phyloP scores from a whole-genome alignment of 2,329 filamentous ascomycete genomes.

The Sphaerulina populicola region DNA sequence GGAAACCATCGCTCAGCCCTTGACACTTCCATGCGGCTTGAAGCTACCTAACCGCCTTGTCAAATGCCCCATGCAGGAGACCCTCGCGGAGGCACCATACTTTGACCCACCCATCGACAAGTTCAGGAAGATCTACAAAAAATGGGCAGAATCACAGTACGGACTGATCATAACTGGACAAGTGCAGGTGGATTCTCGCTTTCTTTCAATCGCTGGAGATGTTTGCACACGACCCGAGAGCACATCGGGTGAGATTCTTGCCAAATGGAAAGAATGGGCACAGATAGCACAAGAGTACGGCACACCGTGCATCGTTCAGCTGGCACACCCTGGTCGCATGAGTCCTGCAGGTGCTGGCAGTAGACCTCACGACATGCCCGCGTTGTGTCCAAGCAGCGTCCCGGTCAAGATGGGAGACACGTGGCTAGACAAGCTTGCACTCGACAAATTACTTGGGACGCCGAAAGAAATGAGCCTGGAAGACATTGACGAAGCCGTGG shows the following conservation, averaged over 20 bases:
- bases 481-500: slow-evolving; percentile 49
- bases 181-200: slow-evolving; percentile 41
- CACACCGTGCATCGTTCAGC: slow-evolving; percentile 38
- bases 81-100: slow-evolving; percentile 25
- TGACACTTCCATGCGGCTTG: slow-evolving; percentile 26
- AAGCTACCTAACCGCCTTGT: slow-evolving; percentile 34
- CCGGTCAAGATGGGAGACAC: slow-evolving; percentile 36
- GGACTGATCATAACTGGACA: slow-evolving; percentile 39
- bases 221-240: slow-evolving; percentile 25
- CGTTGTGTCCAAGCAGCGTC: slow-evolving; percentile 36
- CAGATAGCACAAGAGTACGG: slow-evolving; percentile 34
- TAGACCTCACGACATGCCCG: slow-evolving; percentile 30
- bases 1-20: slow-evolving; percentile 20
- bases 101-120: slow-evolving; percentile 39
- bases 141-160: slow-evolving; percentile 44
- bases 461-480: slow-evolving; percentile 49
- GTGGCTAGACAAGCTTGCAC: slow-evolving; percentile 30
- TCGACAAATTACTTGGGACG: slow-evolving; percentile 34
- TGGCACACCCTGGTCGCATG: slow-evolving; percentile 42
- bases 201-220: slow-evolving; percentile 32
- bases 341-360: slow-evolving; percentile 36
- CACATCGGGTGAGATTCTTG: slow-evolving; percentile 23
- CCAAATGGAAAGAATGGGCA: slow-evolving; percentile 32
- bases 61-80: slow-evolving; percentile 43
- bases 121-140: slow-evolving; percentile 42